Base-by-base conservation (phyloP, 148 eudicot species). In the Mesembryanthemum crystallinum region DNA sequence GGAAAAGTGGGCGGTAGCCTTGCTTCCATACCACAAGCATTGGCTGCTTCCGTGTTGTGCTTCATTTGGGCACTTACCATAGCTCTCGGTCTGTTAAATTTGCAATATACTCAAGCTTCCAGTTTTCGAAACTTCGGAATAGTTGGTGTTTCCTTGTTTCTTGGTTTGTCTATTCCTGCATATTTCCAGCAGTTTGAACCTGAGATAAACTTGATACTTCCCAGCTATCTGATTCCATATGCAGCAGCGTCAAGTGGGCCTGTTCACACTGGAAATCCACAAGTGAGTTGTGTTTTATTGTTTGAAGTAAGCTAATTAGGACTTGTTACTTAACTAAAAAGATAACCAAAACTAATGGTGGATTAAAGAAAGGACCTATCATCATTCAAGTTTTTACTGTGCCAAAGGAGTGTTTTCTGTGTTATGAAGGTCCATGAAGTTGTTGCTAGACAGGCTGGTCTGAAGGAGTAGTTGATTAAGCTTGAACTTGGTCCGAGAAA, bases 1-100 rank as follows among this genome's bases (percentile, higher is more conserved):
- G 98, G 98, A 70, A 95, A 95, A 90, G 88, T 92, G 49, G 98
- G 98, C 29, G 98, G 94, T 28, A 81, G 89, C 76, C 89, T 95
- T 75, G 94, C 96, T 78, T 92, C 98, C 39, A 89, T 95, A 80
- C 98, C 98, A 39, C 90, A 77, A 82, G 90, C 97, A 76, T 82
- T 95, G 74, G 96, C 91, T 33, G 98, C 97, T 68, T 88, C 98
- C 30, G 82, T 85, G 30, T 82, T 95, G 69, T 95, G 97, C 90
- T 92, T 89, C 86, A 82, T 86, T 49, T 95, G 98, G 98, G 94
- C 90, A 69, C 83, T 92, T 68, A 85, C 80, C 28, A 89, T 92
- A 64, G 94, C 94, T 55, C 77, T 95, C 33, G 98, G 98, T 62
- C 86, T 95, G 69, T 85, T 91, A 49, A 88, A 85, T 23, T 79